Conservation (phyloP, 495 filamentous ascomycete species). For the Penicillium diatomitis region DNA sequence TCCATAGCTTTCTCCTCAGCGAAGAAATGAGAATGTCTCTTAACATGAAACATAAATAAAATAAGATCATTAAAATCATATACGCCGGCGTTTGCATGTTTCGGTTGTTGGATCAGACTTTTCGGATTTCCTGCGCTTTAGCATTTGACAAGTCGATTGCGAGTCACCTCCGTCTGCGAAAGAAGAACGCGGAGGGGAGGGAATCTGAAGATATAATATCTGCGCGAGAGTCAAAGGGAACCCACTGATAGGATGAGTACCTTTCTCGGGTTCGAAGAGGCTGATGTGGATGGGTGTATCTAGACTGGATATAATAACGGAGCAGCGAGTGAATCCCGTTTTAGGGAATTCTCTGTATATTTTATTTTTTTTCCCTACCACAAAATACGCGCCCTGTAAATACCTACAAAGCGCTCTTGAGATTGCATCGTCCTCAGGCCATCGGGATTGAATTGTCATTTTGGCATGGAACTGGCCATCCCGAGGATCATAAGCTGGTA, state of each 20-base stretch:
- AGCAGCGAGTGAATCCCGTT: too few species aligned
- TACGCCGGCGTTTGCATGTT: too few species aligned
- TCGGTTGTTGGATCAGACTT: too few species aligned
- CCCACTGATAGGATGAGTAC: neutral
- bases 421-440: constrained; percentile 1
- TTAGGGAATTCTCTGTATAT: too few species aligned
- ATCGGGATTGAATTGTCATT: neutral
- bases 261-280: neutral
- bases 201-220: neutral
- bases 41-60: too few species aligned
- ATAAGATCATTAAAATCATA: too few species aligned
- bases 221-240: neutral
- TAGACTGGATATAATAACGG: neutral
- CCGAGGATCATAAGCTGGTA: neutral
- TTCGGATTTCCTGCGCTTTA: too few species aligned
- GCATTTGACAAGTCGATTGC: too few species aligned
- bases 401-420: neutral
- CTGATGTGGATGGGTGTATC: neutral
- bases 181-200: neutral
- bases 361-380: neutral
- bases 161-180: neutral
- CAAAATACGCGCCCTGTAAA: neutral
- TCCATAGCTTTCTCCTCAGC: too few species aligned
- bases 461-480: neutral
- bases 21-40: too few species aligned